Base-by-base conservation (phyloP, 169 alveolate species). In the Amoebophrya sp. region DNA sequence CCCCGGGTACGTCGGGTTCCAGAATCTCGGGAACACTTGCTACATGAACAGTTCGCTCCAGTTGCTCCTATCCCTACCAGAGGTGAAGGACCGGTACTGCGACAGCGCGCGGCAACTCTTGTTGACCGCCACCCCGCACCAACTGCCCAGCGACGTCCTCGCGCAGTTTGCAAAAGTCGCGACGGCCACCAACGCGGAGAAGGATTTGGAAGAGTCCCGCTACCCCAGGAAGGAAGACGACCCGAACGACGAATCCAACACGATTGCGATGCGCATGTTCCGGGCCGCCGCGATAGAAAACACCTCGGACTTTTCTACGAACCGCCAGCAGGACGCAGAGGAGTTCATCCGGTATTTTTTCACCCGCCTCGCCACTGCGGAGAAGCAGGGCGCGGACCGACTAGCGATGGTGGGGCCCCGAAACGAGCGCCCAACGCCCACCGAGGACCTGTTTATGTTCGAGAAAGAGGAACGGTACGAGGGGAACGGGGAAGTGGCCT, bases 1-100 rank as follows among this genome's bases (percentile, higher is more conserved):
- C 23, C 89, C 90, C 14, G 88, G 93, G 54, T 0, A 92, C 18
- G 91, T 96, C 23, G 98, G 98, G 0, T 89, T 96, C 23, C 92
- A 92, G 39, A 96, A 96, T 77, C 92, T 94, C 47, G 98, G 98
- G 39, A 95, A 96, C 77, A 94, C 96, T 41, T 96, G 98, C 89
- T 96, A 96, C 92, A 90, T 96, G 89, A 96, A 96, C 93, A 93
- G 95, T 54, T 95, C 95, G 23, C 47, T 96, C 66, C 98, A 96
- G 92, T 93, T 95, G 47, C 55, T 93, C 23, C 77, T 93, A 40
- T 38, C 89, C 32, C 55, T 90, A 89, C 90, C 90, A 32, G 88
- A 55, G 55, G 41, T 92, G 39, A 41, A 39, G 14, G 40, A 55
- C 77, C n/a, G 92, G 41, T 77, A 91, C 39, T 35, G n/a, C 89